Conservation (phyloP, 306 rosid species). For the Lagenaria siceraria region DNA sequence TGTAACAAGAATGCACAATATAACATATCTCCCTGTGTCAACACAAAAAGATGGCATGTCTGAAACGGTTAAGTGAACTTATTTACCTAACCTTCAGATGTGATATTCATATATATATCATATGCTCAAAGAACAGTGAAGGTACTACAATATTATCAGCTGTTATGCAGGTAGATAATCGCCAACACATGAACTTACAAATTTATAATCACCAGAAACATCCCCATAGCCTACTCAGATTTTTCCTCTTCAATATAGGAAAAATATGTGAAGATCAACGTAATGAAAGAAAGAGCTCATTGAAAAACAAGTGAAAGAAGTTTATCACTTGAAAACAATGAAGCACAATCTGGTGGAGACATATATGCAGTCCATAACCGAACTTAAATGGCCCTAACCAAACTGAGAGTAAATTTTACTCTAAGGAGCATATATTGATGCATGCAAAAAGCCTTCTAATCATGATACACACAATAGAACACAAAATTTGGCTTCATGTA, state of each 20-base stretch:
- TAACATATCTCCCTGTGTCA: neutral
- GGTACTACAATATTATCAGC: neutral
- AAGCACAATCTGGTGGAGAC: neutral
- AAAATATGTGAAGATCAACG: neutral
- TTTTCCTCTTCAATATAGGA: neutral
- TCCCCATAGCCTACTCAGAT: neutral
- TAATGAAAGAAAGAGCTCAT: neutral
- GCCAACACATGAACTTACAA: neutral
- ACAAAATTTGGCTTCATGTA: neutral
- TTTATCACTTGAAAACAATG: neutral
- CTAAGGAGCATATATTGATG: neutral
- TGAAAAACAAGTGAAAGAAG: neutral
- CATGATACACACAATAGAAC: neutral
- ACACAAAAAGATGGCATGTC: neutral
- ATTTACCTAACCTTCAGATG: neutral
- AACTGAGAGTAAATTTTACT: neutral
- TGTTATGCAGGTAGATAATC: neutral
- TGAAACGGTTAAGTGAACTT: too few species aligned
- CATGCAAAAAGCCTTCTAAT: neutral
- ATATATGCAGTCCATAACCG: neutral
- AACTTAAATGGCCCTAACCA: neutral
- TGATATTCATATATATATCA: neutral
- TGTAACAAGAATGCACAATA: neutral
- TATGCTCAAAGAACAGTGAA: neutral
- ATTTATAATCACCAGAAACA: neutral